phyloP scores from a whole-genome alignment of 495 filamentous ascomycete species.

The Hyaloscypha bicolor region DNA sequence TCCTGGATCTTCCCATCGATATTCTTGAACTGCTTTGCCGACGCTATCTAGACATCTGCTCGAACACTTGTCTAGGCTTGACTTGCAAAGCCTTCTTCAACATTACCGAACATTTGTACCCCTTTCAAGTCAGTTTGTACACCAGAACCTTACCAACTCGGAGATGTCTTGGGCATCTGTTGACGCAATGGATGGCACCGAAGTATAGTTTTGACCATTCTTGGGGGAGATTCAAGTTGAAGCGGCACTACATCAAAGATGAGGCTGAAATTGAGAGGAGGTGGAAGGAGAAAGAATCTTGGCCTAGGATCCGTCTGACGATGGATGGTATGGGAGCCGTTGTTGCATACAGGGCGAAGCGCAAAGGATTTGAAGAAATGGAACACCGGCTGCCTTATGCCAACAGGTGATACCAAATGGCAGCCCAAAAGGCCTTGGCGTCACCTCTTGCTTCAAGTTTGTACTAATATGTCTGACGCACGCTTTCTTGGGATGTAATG shows the following conservation, averaged over 20 bases:
- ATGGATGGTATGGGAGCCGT: background rate
- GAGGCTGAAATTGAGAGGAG: conserved; percentile 1
- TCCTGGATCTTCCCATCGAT: conserved; percentile 8
- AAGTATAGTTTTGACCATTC: conserved; percentile 15
- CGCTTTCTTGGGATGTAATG: too few species aligned
- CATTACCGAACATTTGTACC: conserved; percentile 4
- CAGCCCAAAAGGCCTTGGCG: background rate
- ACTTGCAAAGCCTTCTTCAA: conserved; percentile 12
- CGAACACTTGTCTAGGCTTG: conserved; percentile 6
- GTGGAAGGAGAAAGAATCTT: conserved; percentile 8
- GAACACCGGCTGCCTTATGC: background rate
- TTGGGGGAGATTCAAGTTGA: conserved; percentile 8
- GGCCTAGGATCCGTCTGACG: background rate
- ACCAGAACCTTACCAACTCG: background rate
- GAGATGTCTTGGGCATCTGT: conserved; percentile 7
- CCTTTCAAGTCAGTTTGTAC: conserved; percentile 10
- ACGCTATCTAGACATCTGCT: conserved; percentile 1
- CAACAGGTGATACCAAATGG: background rate
- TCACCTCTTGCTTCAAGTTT: background rate
- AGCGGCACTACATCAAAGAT: background rate
- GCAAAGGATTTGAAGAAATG: conserved; percentile 6
- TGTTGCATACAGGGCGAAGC: background rate
- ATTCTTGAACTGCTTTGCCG: conserved; percentile 1
- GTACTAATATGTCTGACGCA: background rate
- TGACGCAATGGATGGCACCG: conserved; percentile 16